A percentile compares a stretch with the other conserved stretches of the same genome.
Evolutionary conservation across 441 rosid species (phyloP).

Genomic region (Pelargonium citronellum): DNA sequence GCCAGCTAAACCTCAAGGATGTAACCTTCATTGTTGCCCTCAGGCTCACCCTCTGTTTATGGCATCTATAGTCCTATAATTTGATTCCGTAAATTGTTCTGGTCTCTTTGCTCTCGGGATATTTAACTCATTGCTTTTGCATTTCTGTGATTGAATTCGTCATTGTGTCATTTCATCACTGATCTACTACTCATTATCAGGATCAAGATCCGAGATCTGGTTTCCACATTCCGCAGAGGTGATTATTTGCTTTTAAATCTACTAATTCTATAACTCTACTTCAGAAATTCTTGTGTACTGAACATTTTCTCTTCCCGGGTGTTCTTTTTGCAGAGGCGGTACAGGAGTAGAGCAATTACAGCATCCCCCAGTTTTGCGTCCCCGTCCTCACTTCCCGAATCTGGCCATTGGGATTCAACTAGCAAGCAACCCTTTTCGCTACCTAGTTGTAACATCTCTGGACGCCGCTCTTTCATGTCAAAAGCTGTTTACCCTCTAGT

Average conservation of each 20-base stretch:
- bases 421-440: slow-evolving; percentile 38
- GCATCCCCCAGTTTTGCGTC: slow-evolving; percentile 60
- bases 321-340: slow-evolving; percentile 42
- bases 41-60: too few relatives aligned
- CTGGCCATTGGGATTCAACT: slow-evolving; percentile 46
- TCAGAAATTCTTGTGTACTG: slow-evolving; percentile 10
- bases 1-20: too few relatives aligned
- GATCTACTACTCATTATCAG: slow-evolving; percentile 29
- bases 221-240: slow-evolving; percentile 52
- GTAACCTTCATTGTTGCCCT: too few relatives aligned
- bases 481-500: slow-evolving; percentile 67
- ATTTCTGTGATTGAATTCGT: not conserved
- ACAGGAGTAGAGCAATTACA: slow-evolving; percentile 30
- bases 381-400: slow-evolving; percentile 50
- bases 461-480: slow-evolving; percentile 46
- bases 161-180: not conserved
- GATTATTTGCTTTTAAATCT: slow-evolving; percentile 16
- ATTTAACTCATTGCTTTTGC: not conserved
- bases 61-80: too few relatives aligned
- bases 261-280: slow-evolving; percentile 14
- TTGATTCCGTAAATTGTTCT: not conserved
- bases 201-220: slow-evolving; percentile 41
- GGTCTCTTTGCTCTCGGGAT: not conserved
- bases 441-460: slow-evolving; percentile 33
- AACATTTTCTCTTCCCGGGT: slow-evolving; percentile 7